Evolutionary conservation across 352 stramenopile genomes (phyloP).

Genomic region (Globisporangium takayamanum): DNA sequence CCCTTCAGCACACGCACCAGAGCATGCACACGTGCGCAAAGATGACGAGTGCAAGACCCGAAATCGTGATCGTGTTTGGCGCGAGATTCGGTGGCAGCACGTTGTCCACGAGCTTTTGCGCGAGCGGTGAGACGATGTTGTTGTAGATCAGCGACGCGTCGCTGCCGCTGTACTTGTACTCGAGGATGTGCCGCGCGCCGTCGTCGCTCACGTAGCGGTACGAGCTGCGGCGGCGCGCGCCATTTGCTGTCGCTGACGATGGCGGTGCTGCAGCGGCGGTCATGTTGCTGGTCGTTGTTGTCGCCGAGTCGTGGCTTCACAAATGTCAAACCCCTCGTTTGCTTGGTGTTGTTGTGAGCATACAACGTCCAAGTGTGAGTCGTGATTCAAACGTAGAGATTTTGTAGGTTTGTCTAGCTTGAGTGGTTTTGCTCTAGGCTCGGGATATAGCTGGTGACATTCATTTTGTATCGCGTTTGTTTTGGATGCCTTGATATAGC

Average conservation of each 20-base stretch:
- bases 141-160: conserved; percentile 83
- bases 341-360: too few relatives aligned
- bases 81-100: conserved; percentile 64
- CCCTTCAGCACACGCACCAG: conserved; percentile 23
- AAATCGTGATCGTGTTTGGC: conserved; percentile 83
- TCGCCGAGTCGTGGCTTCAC: too few relatives aligned
- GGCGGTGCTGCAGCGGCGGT: too few relatives aligned
- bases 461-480: too few relatives aligned
- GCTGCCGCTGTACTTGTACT: conserved; percentile 85
- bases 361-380: too few relatives aligned
- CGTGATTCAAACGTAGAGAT: too few relatives aligned
- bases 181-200: conserved; percentile 56
- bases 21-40: conserved; percentile 71
- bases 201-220: conserved; percentile 72
- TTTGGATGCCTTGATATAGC: too few relatives aligned
- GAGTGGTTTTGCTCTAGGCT: too few relatives aligned
- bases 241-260: neutral
- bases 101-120: conserved; percentile 70
- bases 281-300: too few relatives aligned
- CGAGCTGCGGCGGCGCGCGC: conserved; percentile 6
- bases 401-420: too few relatives aligned
- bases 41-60: conserved; percentile 61
- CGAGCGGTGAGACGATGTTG: conserved; percentile 65
- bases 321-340: too few relatives aligned
- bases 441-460: too few relatives aligned